A percentile compares a stretch with the other conserved stretches of the same genome.
phyloP scores from a whole-genome alignment of 768 basidiomycete genomes.

The Exidia glandulosa region DNA sequence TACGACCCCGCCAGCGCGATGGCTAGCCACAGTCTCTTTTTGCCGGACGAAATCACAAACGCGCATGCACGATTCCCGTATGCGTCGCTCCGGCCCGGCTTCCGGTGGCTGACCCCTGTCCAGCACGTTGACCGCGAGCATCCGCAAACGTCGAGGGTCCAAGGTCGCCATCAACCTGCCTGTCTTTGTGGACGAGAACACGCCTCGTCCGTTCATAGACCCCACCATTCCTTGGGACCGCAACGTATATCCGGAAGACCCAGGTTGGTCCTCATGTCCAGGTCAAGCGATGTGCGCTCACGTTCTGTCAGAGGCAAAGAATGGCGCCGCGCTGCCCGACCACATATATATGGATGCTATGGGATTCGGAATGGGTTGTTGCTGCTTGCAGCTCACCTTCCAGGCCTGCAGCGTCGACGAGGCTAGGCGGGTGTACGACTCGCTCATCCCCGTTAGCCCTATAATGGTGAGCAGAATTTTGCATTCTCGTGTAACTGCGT shows the following conservation, averaged over 20 bases:
- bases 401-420: conserved; percentile 92
- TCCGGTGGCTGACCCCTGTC: neutral
- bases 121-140: conserved; percentile 96
- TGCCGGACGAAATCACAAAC: conserved; percentile 93
- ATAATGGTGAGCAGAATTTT: conserved; percentile 56
- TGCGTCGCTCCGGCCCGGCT: conserved; percentile 24
- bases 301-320: conserved; percentile 59
- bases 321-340: conserved; percentile 76
- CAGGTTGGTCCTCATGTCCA: conserved; percentile 37
- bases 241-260: conserved; percentile 71
- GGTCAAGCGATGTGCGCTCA: neutral
- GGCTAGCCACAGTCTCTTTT: conserved; percentile 87
- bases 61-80: conserved; percentile 97
- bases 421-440: conserved; percentile 89
- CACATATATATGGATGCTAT: conserved; percentile 99
- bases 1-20: conserved; percentile 61
- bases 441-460: conserved; percentile 88
- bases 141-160: conserved; percentile 77
- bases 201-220: conserved; percentile 83
- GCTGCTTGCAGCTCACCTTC: conserved; percentile 94
- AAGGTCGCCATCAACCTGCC: conserved; percentile 96
- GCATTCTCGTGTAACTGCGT: neutral
- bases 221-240: conserved; percentile 87
- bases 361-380: conserved; percentile 99
- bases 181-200: conserved; percentile 77